A percentile compares a stretch with the other conserved stretches of the same genome.
phyloP scores from a whole-genome alignment of 257 asterid species.

The Solanum bulbocastanum region DNA sequence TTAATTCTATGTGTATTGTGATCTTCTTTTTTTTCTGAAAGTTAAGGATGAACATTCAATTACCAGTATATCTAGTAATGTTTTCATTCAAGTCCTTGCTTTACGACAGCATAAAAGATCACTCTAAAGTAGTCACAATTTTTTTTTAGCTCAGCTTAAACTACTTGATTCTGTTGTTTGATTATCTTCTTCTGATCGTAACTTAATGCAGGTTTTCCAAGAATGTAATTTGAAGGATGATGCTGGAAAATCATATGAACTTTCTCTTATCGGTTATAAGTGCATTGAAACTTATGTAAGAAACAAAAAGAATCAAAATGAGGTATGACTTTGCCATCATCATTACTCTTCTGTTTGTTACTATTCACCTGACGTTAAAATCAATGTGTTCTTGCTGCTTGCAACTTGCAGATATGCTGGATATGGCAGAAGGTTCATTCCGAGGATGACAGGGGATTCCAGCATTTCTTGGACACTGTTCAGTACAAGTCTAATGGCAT shows the following conservation, averaged over 20 bases:
- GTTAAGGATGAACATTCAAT: not conserved
- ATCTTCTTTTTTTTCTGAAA: not conserved
- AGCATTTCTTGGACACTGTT: slow-evolving; percentile 85
- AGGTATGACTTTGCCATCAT: slow-evolving; percentile 26
- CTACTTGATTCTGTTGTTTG: not conserved
- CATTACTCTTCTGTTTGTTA: not conserved
- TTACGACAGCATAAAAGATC: not conserved
- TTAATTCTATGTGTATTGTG: not conserved
- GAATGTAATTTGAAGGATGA: slow-evolving; percentile 42
- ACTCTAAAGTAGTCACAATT: not conserved
- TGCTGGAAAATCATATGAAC: slow-evolving; percentile 63
- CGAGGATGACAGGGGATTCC: slow-evolving; percentile 67
- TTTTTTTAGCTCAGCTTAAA: not conserved
- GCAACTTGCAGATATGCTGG: slow-evolving; percentile 73
- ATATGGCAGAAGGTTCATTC: slow-evolving; percentile 79
- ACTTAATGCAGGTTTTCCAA: slow-evolving; percentile 50
- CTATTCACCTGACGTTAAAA: not conserved
- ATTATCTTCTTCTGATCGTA: not conserved
- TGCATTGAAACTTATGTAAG: slow-evolving; percentile 87
- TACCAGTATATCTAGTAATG: not conserved
- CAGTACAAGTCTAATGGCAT: slow-evolving; percentile 86
- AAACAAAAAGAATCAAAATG: slow-evolving; percentile 84
- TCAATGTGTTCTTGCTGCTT: slow-evolving; percentile 1
- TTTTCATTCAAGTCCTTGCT: not conserved
- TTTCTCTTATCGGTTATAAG: slow-evolving; percentile 62